phyloP scores from a whole-genome alignment of 345 rosid genomes.

The Brassica rapa region DNA sequence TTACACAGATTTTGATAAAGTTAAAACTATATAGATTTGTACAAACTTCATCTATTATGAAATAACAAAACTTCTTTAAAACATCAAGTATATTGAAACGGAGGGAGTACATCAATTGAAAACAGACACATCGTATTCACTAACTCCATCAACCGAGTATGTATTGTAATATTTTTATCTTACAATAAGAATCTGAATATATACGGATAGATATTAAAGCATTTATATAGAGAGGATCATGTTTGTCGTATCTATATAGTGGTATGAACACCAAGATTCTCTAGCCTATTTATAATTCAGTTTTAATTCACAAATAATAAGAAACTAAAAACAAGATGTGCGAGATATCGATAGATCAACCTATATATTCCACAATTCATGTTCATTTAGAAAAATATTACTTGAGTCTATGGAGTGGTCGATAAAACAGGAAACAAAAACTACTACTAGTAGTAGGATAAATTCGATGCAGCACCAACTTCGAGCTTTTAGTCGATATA shows the following conservation, averaged over 20 bases:
- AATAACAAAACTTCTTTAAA: too few species aligned
- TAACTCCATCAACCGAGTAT: neutral
- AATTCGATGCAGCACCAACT: slow-evolving; percentile 22
- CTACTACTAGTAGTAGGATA: slow-evolving; percentile 5
- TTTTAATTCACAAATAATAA: neutral
- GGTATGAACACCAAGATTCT: slow-evolving; percentile 26
- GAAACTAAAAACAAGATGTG: neutral
- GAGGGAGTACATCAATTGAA: neutral
- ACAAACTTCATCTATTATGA: too few species aligned
- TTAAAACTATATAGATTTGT: too few species aligned
- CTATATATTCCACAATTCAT: neutral
- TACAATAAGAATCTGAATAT: neutral
- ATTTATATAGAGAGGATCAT: neutral
- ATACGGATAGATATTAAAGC: neutral
- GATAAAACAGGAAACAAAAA: neutral
- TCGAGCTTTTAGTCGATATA: slow-evolving; percentile 1
- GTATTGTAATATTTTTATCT: neutral
- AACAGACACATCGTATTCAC: neutral
- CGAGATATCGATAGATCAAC: slow-evolving; percentile 17
- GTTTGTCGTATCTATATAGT: slow-evolving; percentile 7
- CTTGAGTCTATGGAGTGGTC: neutral
- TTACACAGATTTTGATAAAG: too few species aligned
- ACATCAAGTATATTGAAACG: too few species aligned
- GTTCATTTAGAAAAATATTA: neutral
- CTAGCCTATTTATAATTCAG: neutral